phyloP scores from a whole-genome alignment of 257 asterid genomes.

The Pogostemon cablin region DNA sequence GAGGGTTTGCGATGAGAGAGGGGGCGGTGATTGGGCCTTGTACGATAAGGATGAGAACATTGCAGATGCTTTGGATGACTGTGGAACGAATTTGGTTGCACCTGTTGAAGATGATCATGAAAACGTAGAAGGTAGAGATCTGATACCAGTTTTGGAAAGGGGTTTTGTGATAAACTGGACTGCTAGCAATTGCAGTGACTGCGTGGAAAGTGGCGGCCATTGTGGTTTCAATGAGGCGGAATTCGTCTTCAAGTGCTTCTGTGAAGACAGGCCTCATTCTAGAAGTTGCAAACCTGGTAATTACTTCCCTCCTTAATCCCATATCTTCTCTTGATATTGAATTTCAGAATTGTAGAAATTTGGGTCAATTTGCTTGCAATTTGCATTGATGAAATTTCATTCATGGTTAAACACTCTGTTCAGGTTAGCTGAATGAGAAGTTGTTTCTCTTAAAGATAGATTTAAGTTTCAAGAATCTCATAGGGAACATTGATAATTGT shows the following conservation, averaged over 20 bases:
- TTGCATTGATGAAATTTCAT: no score
- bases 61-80: slow-evolving; percentile 37
- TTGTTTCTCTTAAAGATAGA: neutral
- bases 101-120: slow-evolving; percentile 47
- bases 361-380: no score
- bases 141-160: slow-evolving; percentile 40
- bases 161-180: slow-evolving; percentile 49
- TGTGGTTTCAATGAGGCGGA: slow-evolving; percentile 39
- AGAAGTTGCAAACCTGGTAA: slow-evolving; percentile 42
- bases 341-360: no score
- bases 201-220: slow-evolving; percentile 46
- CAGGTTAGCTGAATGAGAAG: neutral
- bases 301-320: neutral
- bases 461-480: neutral
- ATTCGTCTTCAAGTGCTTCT: slow-evolving; percentile 40
- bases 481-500: no score
- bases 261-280: slow-evolving; percentile 48
- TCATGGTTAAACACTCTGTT: neutral
- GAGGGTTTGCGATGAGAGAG: neutral
- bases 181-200: slow-evolving; percentile 32
- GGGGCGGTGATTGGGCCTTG: neutral
- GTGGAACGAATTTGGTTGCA: slow-evolving; percentile 39
- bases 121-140: neutral
- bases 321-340: neutral
- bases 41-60: slow-evolving; percentile 37